Evolutionary conservation across 495 filamentous ascomycete genomes (phyloP).

Genomic region (Neurospora sp.): DNA sequence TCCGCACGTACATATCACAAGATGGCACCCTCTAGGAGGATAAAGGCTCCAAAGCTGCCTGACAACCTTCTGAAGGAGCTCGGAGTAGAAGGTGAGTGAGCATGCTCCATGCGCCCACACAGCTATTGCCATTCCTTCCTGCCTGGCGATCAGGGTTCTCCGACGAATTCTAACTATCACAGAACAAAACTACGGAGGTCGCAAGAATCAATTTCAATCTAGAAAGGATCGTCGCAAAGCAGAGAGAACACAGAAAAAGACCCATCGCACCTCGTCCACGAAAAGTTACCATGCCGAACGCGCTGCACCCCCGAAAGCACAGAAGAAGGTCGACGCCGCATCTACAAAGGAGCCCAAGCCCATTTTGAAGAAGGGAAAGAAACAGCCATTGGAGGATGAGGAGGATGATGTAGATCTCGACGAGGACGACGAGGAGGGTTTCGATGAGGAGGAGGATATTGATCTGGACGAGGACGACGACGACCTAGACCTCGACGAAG

Average conservation of each 20-base stretch:
- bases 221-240: slow-evolving; percentile 43
- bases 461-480: slow-evolving; percentile 15
- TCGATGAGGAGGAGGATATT: slow-evolving; percentile 15
- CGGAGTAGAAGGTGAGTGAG: slow-evolving; percentile 11
- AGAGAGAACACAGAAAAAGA: slow-evolving; percentile 33
- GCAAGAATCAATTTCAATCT: slow-evolving; percentile 7
- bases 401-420: slow-evolving; percentile 10
- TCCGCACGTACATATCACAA: background rate
- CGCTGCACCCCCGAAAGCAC: background rate
- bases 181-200: background rate
- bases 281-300: slow-evolving; percentile 9
- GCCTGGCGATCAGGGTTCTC: background rate
- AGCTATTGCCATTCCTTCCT: background rate
- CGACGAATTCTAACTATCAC: background rate
- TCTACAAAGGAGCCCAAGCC: slow-evolving; percentile 6
- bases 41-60: slow-evolving; percentile 11
- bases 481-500: slow-evolving; percentile 19
- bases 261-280: slow-evolving; percentile 7
- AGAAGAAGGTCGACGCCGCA: background rate
- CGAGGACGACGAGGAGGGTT: slow-evolving; percentile 9
- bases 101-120: background rate
- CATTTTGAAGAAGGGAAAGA: slow-evolving; percentile 8
- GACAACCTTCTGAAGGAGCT: slow-evolving; percentile 20
- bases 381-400: slow-evolving; percentile 4
- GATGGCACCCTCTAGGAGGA: slow-evolving; percentile 4